Evolutionary conservation across 1,139 yeast species (phyloP).

Genomic region (Scheffersomyces titani): DNA sequence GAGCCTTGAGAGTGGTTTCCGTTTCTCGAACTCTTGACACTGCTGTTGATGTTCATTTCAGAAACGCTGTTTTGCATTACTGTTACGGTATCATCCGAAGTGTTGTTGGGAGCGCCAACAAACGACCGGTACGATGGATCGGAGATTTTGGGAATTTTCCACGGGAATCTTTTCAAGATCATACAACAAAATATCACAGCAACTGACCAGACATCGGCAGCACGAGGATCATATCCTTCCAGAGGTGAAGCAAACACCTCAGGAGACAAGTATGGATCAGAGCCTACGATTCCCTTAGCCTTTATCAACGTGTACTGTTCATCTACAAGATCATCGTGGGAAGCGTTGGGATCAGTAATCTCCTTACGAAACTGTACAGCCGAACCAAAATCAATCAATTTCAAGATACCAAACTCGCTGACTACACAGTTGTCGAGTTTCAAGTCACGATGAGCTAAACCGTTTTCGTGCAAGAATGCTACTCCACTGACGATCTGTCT

Average conservation of each 20-base stretch:
- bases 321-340: conserved; percentile 19
- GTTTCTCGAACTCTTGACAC: conserved; percentile 1
- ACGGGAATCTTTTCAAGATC: conserved; percentile 71
- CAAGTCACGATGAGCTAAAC: conserved; percentile 76
- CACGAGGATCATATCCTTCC: conserved; percentile 65
- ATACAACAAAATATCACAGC: conserved; percentile 79
- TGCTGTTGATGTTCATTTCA: conserved; percentile 6
- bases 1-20: conserved; percentile 24
- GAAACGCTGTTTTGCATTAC: conserved; percentile 7
- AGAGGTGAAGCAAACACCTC: conserved; percentile 57
- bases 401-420: conserved; percentile 57
- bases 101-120: conserved; percentile 22
- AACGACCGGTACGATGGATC: conserved; percentile 56
- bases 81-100: conserved; percentile 2
- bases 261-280: conserved; percentile 81
- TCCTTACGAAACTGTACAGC: conserved; percentile 61
- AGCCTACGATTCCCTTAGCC: conserved; percentile 75
- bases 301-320: conserved; percentile 26
- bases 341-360: conserved; percentile 5
- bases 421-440: conserved; percentile 81
- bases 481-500: conserved; percentile 68
- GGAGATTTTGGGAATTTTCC: conserved; percentile 68
- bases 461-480: conserved; percentile 60
- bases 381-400: conserved; percentile 76
- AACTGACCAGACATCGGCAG: conserved; percentile 76